Percentiles rank a stretch among this genome's conserved stretches.
Evolutionary conservation across 306 rosid genomes (phyloP).

Genomic region (Lathyrus tuberosus): DNA sequence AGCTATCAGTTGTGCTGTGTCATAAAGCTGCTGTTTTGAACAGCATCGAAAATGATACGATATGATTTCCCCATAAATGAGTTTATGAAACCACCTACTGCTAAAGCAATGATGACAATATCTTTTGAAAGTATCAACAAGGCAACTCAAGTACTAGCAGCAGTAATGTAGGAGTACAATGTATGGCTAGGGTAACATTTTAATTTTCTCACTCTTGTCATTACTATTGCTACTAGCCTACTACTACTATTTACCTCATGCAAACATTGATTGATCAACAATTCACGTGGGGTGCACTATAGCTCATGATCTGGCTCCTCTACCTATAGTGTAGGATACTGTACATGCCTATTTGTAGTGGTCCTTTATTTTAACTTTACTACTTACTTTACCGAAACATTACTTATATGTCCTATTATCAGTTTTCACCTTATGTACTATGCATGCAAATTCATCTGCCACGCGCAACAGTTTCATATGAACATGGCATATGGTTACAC

Average conservation of each 20-base stretch:
- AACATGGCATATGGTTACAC: neutral
- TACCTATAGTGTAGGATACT: neutral
- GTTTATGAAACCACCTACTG: too few relatives aligned
- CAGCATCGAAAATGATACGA: too few relatives aligned
- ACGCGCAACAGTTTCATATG: neutral
- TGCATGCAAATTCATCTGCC: constrained; percentile 8
- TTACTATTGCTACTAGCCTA: neutral
- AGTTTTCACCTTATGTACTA: neutral
- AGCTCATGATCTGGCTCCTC: neutral
- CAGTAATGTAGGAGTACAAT: too few relatives aligned
- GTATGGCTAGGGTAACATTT: constrained; percentile 9
- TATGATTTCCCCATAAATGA: too few relatives aligned
- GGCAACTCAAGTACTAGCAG: neutral
- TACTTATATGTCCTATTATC: neutral
- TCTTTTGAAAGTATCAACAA: neutral
- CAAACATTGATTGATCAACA: too few relatives aligned
- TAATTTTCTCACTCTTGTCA: neutral
- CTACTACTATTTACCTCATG: too few relatives aligned
- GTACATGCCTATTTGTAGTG: neutral
- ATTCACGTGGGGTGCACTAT: neutral
- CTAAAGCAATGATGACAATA: neutral
- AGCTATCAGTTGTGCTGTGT: too few relatives aligned
- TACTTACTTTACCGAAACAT: constrained; percentile 2
- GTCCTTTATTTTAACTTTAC: neutral
- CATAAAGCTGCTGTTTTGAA: too few relatives aligned